Percentiles rank a stretch among this genome's conserved stretches.
phyloP scores from a whole-genome alignment of 169 alveolate species.

The Cryptosporidium meleagridis region DNA sequence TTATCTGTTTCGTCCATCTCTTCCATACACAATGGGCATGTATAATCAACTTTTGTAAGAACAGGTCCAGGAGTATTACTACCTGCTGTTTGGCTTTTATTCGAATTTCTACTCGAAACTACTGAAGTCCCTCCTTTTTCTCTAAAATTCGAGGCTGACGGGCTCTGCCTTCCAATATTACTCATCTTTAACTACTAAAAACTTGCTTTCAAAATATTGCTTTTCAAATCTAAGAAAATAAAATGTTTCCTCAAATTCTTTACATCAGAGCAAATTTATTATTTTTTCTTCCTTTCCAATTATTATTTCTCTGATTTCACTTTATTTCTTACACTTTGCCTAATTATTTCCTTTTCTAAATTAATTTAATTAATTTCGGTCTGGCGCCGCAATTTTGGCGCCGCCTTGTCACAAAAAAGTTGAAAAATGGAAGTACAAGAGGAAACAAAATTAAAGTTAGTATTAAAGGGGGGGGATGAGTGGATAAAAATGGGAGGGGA shows the following conservation, averaged over 20 bases:
- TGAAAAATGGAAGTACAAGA: not conserved
- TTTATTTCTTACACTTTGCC: not conserved
- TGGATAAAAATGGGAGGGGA: not conserved
- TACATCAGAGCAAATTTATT: not conserved
- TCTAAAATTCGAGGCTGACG: conserved; percentile 2
- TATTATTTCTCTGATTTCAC: not conserved
- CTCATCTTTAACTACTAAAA: not conserved
- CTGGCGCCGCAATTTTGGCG: not conserved
- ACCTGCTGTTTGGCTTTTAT: not conserved
- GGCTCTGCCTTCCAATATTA: not conserved
- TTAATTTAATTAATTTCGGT: not conserved
- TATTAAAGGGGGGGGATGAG: not conserved
- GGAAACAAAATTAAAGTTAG: not conserved
- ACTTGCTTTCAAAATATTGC: not conserved
- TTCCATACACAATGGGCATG: conserved; percentile 91
- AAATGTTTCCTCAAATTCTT: not conserved
- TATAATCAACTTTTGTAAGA: conserved; percentile 77
- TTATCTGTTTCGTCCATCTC: conserved; percentile 90
- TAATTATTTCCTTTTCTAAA: not conserved
- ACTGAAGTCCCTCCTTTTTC: conserved; percentile 13
- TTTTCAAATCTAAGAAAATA: not conserved
- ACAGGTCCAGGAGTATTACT: not conserved
- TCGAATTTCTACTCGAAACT: not conserved
- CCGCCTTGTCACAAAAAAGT: not conserved
- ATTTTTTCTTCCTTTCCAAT: not conserved